These are phyloP conservation scores for Leishmania tropica DNA, from an alignment of 208 protist species.

Conservation along the genomic window DNA sequence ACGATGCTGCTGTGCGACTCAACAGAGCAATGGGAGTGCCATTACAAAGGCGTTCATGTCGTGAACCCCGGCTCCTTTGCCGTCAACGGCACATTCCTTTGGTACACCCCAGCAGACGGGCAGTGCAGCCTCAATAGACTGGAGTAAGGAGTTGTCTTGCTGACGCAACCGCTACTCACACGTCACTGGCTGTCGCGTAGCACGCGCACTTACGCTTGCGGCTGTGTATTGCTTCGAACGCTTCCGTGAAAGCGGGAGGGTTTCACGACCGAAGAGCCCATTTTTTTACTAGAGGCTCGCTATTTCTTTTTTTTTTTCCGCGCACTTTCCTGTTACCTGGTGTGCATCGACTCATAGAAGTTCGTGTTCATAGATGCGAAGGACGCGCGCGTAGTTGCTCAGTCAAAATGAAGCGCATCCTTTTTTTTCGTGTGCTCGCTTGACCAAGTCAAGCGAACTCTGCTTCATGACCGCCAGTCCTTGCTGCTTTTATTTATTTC, in stretches of 20 bases:
- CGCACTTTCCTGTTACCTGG: background rate
- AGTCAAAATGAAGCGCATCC: background rate
- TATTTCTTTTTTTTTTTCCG: background rate
- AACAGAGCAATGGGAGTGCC: constrained; percentile 89
- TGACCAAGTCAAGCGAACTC: background rate
- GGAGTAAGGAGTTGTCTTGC: constrained; percentile 23
- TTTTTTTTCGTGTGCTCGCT: background rate
- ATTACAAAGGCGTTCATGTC: constrained; percentile 82
- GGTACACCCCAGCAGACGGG: constrained; percentile 88
- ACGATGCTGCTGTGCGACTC: constrained; percentile 88
- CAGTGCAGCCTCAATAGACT: constrained; percentile 84
- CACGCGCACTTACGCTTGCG: background rate
- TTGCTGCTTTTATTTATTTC: background rate
- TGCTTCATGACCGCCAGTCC: background rate
- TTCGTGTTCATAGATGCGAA: background rate
- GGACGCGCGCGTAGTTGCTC: background rate
- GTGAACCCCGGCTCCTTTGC: constrained; percentile 89
- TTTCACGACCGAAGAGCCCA: background rate
- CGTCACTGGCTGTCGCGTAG: background rate
- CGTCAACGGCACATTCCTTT: constrained; percentile 78
- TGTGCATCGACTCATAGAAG: background rate
- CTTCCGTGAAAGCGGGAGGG: too few relatives aligned
- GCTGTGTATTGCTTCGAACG: background rate
- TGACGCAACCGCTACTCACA: background rate
- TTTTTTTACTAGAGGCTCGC: background rate